These are phyloP conservation scores for Termitomyces sp. DNA, from an alignment of 768 basidiomycete genomes.

Conservation along the genomic window DNA sequence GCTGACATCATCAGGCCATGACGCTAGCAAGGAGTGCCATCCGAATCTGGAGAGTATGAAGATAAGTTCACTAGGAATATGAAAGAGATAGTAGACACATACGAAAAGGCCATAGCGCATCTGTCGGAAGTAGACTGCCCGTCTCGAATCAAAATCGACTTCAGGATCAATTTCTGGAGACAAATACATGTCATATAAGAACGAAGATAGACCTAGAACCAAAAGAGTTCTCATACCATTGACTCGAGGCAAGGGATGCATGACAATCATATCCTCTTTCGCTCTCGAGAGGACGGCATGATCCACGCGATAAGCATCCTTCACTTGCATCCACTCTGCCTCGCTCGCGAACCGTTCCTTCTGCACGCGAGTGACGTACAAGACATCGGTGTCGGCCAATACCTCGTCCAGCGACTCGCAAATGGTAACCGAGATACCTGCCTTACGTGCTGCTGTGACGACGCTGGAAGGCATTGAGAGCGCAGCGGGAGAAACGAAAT, in stretches of 20 bases:
- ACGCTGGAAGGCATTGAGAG: constrained; percentile 88
- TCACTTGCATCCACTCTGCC: constrained; percentile 84
- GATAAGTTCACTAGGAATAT: background rate
- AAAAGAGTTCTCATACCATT: constrained; percentile 50
- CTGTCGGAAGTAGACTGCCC: constrained; percentile 97
- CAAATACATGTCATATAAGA: constrained; percentile 10
- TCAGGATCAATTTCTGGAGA: constrained; percentile 94
- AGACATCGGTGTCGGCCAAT: constrained; percentile 86
- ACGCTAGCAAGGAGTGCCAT: constrained; percentile 79
- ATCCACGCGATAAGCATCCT: constrained; percentile 89
- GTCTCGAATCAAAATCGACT: constrained; percentile 91
- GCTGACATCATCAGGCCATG: constrained; percentile 21
- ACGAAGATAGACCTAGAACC: background rate
- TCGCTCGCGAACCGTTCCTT: constrained; percentile 86
- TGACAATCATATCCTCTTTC: constrained; percentile 96
- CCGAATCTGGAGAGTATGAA: constrained; percentile 42
- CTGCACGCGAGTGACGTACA: constrained; percentile 95
- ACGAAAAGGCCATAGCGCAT: constrained; percentile 98
- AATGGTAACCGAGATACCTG: constrained; percentile 71
- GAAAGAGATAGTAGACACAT: constrained; percentile 28
- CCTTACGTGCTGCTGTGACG: constrained; percentile 76
- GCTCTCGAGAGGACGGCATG: constrained; percentile 90
- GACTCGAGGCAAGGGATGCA: constrained; percentile 97
- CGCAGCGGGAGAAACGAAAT: constrained; percentile 87
- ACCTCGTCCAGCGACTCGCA: constrained; percentile 91